Percentiles rank a stretch among this genome's conserved stretches.
phyloP scores from a whole-genome alignment of 1,139 yeast genomes.

The Schwanniomyces etchellsii region DNA sequence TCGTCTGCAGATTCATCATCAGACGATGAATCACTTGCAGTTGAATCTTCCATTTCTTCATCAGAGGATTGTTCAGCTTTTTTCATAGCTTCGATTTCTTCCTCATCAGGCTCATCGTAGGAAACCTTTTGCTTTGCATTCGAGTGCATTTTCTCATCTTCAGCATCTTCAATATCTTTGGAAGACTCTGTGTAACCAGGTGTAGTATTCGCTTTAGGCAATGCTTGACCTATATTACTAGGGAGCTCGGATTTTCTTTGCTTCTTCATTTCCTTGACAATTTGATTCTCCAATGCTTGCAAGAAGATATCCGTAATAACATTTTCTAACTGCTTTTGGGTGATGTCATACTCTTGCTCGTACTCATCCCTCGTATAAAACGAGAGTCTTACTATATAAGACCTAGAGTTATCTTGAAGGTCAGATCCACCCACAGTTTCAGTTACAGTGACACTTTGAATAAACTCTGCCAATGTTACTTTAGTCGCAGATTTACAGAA shows the following conservation, averaged over 20 bases:
- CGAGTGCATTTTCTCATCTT: constrained; percentile 56
- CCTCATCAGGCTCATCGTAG: constrained; percentile 93
- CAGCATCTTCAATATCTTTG: constrained; percentile 69
- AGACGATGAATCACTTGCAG: constrained; percentile 22
- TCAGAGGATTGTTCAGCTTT: constrained; percentile 72
- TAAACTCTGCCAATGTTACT: constrained; percentile 81
- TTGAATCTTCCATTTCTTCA: constrained; percentile 46
- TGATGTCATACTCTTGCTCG: constrained; percentile 80
- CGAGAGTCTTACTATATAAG: constrained; percentile 67
- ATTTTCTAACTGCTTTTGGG: constrained; percentile 70
- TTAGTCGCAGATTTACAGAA: constrained; percentile 89
- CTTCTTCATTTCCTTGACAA: constrained; percentile 76
- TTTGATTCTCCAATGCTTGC: constrained; percentile 61
- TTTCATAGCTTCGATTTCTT: constrained; percentile 82
- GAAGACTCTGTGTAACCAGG: constrained; percentile 48
- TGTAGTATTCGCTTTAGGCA: constrained; percentile 39
- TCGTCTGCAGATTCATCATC: constrained; percentile 13
- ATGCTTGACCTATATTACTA: constrained; percentile 71
- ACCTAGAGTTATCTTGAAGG: constrained; percentile 54
- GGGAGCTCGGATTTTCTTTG: constrained; percentile 59
- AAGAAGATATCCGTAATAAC: constrained; percentile 66
- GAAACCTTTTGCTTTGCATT: constrained; percentile 83
- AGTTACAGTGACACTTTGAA: constrained; percentile 78
- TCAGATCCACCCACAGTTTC: constrained; percentile 72
- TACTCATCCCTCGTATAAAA: constrained; percentile 79